Percentiles rank a stretch among this genome's conserved stretches.
phyloP scores from a whole-genome alignment of 768 basidiomycete species.

The Boletus rufocinnamomeus region DNA sequence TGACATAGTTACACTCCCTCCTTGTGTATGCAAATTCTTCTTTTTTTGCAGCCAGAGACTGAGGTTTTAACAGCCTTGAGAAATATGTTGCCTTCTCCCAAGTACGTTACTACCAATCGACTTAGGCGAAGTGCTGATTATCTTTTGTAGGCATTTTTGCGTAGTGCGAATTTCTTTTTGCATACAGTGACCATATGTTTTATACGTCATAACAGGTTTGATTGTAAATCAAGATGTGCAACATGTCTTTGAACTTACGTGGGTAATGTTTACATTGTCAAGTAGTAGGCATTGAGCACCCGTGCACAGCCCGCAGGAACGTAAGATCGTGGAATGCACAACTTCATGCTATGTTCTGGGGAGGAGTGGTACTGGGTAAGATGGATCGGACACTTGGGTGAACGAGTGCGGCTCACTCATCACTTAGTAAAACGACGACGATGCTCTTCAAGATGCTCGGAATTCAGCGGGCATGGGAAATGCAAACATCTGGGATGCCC shows the following conservation, averaged over 20 bases:
- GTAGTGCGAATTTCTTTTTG: conserved; percentile 17
- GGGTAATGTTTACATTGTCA: background rate
- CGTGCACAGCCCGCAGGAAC: conserved; percentile 44
- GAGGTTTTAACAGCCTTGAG: conserved; percentile 42
- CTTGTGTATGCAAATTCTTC: conserved; percentile 48
- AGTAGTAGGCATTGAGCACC: conserved; percentile 17
- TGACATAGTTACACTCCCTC: conserved; percentile 57
- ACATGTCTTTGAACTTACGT: conserved; percentile 32
- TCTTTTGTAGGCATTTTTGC: conserved; percentile 25
- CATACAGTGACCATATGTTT: background rate
- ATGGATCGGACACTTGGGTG: background rate
- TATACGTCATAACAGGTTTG: conserved; percentile 17
- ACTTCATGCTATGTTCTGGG: conserved; percentile 68
- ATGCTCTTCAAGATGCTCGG: conserved; percentile 78
- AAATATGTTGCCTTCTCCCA: conserved; percentile 36
- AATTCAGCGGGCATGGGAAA: conserved; percentile 56
- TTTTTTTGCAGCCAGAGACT: conserved; percentile 26
- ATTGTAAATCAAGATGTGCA: conserved; percentile 27
- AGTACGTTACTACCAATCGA: conserved; percentile 17
- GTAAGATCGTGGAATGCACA: conserved; percentile 57
- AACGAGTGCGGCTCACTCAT: background rate
- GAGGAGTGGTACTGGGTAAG: conserved; percentile 72
- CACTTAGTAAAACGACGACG: conserved; percentile 66
- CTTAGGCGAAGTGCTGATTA: conserved; percentile 39
- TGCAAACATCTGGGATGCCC: conserved; percentile 31